Evolutionary conservation across 129 eudicot genomes (phyloP).

Genomic region (Erigeron canadensis): DNA sequence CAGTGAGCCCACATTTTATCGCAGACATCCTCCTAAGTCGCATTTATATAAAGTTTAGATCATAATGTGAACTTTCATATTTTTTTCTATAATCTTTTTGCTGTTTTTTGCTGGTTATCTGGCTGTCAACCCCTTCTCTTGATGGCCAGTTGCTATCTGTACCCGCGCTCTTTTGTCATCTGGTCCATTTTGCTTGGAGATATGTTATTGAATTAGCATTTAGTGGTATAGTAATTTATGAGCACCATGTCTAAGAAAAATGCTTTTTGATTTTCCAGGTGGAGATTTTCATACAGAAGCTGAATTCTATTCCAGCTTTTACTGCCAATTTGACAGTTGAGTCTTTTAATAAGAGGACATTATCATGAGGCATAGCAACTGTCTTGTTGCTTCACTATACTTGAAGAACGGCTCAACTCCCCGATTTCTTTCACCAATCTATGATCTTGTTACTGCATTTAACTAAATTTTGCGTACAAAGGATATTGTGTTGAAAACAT

Average conservation of each 20-base stretch:
- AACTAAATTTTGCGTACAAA: background rate
- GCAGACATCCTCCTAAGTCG: background rate
- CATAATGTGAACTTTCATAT: background rate
- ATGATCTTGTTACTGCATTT: background rate
- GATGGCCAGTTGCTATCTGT: background rate
- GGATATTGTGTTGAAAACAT: background rate
- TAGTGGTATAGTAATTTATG: background rate
- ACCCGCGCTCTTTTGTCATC: background rate
- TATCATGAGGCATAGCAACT: slow-evolving; percentile 45
- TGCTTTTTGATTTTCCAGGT: slow-evolving; percentile 44
- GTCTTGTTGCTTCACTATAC: slow-evolving; percentile 16
- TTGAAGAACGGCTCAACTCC: background rate
- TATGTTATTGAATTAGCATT: too few species aligned
- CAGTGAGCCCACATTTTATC: background rate
- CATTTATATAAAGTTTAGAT: background rate
- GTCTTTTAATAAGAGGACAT: slow-evolving; percentile 90
- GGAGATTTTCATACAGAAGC: slow-evolving; percentile 69
- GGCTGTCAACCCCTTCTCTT: background rate
- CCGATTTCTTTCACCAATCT: background rate
- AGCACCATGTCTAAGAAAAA: background rate
- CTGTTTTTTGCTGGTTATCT: too few species aligned
- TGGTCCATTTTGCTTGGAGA: too few species aligned
- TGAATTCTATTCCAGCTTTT: slow-evolving; percentile 93
- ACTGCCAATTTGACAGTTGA: slow-evolving; percentile 94
- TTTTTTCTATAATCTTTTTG: background rate